Percentiles rank a stretch among this genome's conserved stretches.
Evolutionary conservation across 2,329 filamentous ascomycete genomes (phyloP).

Genomic region (Ophiostoma montium): DNA sequence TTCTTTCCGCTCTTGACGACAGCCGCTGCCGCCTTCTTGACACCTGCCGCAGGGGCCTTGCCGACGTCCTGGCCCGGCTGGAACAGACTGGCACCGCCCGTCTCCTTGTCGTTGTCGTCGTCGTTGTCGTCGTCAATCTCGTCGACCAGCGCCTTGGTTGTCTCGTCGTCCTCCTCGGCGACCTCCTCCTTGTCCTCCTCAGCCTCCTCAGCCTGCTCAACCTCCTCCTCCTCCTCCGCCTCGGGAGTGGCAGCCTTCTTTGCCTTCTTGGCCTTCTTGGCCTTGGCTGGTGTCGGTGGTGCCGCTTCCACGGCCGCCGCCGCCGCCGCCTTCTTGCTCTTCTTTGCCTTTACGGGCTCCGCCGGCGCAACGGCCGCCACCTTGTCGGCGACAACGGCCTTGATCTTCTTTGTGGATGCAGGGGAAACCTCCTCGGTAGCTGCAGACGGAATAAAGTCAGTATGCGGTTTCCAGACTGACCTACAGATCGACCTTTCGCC

Average conservation of each 20-base stretch:
- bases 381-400: conserved; percentile 3
- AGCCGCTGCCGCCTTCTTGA: conserved; percentile 2
- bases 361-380: background rate
- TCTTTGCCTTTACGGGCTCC: conserved; percentile 4
- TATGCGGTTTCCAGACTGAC: background rate
- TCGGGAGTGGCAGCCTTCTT: too few relatives aligned
- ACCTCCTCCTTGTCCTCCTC: conserved; percentile 4
- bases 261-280: conserved; percentile 6
- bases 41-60: conserved; percentile 9
- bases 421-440: conserved; percentile 10
- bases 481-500: too few relatives aligned
- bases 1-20: background rate
- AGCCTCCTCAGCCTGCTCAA: conserved; percentile 3
- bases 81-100: conserved; percentile 12
- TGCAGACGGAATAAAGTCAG: conserved; percentile 7
- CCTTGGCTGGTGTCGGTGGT: conserved; percentile 4
- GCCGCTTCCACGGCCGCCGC: background rate
- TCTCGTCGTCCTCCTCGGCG: conserved; percentile 8
- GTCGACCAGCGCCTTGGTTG: conserved; percentile 9
- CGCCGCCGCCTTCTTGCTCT: background rate
- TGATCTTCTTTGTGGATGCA: conserved; percentile 8
- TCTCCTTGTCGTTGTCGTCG: conserved; percentile 2
- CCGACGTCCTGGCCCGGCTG: conserved; percentile 14
- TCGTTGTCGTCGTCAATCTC: conserved; percentile 9
- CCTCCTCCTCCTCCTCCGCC: background rate